Base-by-base conservation (phyloP, 495 filamentous ascomycete genomes). In the Penicillium macrosclerotiorum region DNA sequence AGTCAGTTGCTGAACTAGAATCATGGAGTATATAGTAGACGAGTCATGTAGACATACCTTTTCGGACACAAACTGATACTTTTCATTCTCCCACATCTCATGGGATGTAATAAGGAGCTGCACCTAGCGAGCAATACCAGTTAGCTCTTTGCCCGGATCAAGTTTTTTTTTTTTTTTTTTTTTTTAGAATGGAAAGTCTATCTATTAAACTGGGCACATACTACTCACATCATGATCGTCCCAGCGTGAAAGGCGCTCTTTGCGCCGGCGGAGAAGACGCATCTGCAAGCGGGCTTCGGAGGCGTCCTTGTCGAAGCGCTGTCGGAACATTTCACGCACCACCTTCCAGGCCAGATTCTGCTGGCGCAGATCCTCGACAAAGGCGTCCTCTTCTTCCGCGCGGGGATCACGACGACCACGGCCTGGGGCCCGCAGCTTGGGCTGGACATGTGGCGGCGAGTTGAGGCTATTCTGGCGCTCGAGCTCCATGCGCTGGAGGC, bases 201-300 rank as follows among this genome's bases (percentile, higher is more conserved):
- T n/a, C n/a, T n/a, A n/a, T n/a, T 37, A 18, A 18, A 11, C 3
- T 57, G 49, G 17, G 30, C 51, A 74, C 69, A 52, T 71, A 76
- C n/a, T n/a, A n/a, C 79, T 68, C 69, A 83, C 80, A 75, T 89
- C 85, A 42, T 73, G 70, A 37, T 82, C 77, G 36, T 82, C 81
- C 85, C 85, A 89, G 4, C 78, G 72, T 9, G 79, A 69, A 60
- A 80, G 66, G 17, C 64, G 60, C 39, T 82, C 76, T 59, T 84
- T 83, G 31, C 81, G 76, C 29, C 86, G 70, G 18, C 85, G 72
- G 47, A 82, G 77, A 57, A 83, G 79, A 12, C 85, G 78, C 85
- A 89, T 89, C 64, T 89, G 85, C 35, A 89, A 65, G 3, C 84
- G 78, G 3, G 85, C 81, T 41, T 88, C 82, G 32, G 84, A 71